Evolutionary conservation across 208 protist genomes (phyloP).

Genomic region (Dictyostelium gargantuum): DNA sequence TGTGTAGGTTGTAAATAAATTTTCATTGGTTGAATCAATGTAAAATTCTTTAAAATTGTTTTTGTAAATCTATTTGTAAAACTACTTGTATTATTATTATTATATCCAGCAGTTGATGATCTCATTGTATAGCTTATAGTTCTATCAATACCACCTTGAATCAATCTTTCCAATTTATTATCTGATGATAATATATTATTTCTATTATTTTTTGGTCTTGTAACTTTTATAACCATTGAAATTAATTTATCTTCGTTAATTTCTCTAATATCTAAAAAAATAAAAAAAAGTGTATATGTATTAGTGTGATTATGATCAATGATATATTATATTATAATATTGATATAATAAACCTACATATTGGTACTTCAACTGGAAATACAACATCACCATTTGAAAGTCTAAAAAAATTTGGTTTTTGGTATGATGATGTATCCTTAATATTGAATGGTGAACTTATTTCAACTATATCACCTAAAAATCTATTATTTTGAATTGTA

Average conservation of each 20-base stretch:
- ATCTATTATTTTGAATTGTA: background rate
- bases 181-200: background rate
- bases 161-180: conserved; percentile 32
- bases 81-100: background rate
- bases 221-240: conserved; percentile 28
- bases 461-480: conserved; percentile 35
- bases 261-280: conserved; percentile 43
- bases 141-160: background rate
- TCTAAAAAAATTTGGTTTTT: conserved; percentile 64
- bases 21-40: conserved; percentile 51
- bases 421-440: background rate
- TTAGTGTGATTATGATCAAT: background rate
- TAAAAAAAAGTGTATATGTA: background rate
- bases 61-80: background rate
- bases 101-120: background rate
- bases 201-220: conserved; percentile 28
- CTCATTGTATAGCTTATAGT: background rate
- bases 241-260: conserved; percentile 62
- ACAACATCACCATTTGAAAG: conserved; percentile 56
- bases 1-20: background rate
- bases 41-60: conserved; percentile 19
- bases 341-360: conserved; percentile 4
- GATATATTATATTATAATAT: background rate
- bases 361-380: conserved; percentile 52
- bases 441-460: conserved; percentile 37